Conservation (phyloP, 2,329 filamentous ascomycete genomes). For the Colletotrichum cordylinicola region DNA sequence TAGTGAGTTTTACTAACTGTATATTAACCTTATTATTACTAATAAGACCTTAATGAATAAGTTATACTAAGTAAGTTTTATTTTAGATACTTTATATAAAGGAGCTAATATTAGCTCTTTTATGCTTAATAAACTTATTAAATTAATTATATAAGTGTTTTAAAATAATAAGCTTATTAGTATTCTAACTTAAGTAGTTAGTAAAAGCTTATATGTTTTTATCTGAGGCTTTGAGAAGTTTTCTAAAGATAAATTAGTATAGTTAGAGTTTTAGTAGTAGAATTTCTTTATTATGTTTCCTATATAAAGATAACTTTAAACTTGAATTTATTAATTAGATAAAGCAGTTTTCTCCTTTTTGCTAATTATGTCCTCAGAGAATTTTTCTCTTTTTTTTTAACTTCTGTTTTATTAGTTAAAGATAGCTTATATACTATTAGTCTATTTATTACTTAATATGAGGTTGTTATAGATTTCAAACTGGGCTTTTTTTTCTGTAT, state of each 20-base stretch:
- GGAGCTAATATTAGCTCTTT: background rate
- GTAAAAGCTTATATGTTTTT: background rate
- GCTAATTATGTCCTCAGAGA: background rate
- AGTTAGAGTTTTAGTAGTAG: background rate
- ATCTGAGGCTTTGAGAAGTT: background rate
- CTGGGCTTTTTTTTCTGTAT: background rate
- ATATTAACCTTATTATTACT: background rate
- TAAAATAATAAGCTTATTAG: background rate
- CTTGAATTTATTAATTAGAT: background rate
- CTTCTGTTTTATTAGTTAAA: background rate
- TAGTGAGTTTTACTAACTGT: background rate
- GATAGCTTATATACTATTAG: background rate
- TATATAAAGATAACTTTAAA: background rate
- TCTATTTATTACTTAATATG: background rate
- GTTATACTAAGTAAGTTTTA: background rate
- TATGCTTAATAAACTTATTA: background rate
- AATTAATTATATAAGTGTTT: background rate
- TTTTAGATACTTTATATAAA: background rate
- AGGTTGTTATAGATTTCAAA: background rate
- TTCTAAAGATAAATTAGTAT: background rate
- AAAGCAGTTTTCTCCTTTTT: background rate
- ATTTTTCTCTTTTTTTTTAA: background rate
- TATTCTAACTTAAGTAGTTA: background rate
- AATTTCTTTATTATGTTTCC: background rate
- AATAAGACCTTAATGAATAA: background rate